Base-by-base conservation (phyloP, 768 basidiomycete genomes). In the Trametes maxima region DNA sequence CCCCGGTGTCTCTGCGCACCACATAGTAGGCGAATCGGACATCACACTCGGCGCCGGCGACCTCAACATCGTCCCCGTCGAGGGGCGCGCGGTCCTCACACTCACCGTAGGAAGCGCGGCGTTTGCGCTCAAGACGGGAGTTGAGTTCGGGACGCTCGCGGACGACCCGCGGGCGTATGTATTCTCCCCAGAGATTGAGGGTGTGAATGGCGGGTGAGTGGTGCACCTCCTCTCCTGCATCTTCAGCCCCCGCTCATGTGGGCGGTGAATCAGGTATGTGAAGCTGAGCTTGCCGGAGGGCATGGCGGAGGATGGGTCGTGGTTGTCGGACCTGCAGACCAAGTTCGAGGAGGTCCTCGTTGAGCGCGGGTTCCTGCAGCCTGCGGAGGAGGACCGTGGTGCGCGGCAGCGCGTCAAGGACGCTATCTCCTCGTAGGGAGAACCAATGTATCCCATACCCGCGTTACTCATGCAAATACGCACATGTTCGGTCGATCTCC, bases 331-430 rank as follows among this genome's bases (percentile, higher is more conserved):
- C 25, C 49, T 67, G 25, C 69, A 68, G 53, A 67, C 64, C 46
- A 62, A 37, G 52, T 72, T 72, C 45, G 70, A 72, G 59, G 59
- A 67, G 64, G 47, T 67, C 13, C 57, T 72, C n/a, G 63, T 71
- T 42, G 55, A 63, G 44, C 54, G 65, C 36, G 67, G 64, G 14
- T 37, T 72, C 17, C 47, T 72, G 50, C 68, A 69, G 55, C 64
- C 62, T 10, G 64, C 68, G 3, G 43, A 63, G 22, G 65, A 65
- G 48, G 62, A 33, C 8, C 28, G 64, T 13, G 57, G 53, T 21
- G 65, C 67, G 14, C 64, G 65, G 54, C 63, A 69, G 37, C 47
- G 52, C n/a, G 54, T 55, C 51, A 63, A 57, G 45, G 44, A 44
- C 10, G 55, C 53, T 11, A 55, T 61, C 21, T 5, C 17, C 40